A percentile compares a stretch with the other conserved stretches of the same genome.
Conservation (phyloP, 2,329 filamentous ascomycete species). For the Hypoxylon sp. region DNA sequence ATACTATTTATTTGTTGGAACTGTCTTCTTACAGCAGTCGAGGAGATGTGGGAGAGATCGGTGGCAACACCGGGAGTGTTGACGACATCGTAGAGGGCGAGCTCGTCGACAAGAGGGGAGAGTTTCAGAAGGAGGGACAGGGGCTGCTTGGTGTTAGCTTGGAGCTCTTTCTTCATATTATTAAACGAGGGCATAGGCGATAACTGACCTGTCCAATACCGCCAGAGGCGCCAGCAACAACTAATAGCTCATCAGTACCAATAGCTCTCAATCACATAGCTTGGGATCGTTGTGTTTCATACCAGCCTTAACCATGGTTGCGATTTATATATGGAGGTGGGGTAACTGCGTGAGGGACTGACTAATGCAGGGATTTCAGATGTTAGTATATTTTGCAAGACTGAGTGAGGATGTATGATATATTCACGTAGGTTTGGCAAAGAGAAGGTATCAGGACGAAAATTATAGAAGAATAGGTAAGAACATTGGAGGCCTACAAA, state of each 20-base stretch:
- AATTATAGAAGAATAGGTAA: conserved; percentile 17
- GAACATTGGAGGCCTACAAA: conserved; percentile 25
- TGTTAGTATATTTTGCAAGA: conserved; percentile 16
- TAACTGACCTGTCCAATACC: conserved; percentile 93
- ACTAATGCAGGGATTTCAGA: conserved; percentile 24
- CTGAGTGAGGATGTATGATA: conserved; percentile 2
- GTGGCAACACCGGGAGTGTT: conserved; percentile 97
- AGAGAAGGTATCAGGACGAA: conserved; percentile 9
- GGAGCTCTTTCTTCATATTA: conserved; percentile 21
- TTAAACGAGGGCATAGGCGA: conserved; percentile 17
- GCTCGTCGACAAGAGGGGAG: conserved; percentile 88
- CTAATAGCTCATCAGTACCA: conserved; percentile 55
- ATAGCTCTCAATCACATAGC: neutral
- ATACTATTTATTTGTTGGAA: conserved; percentile 2
- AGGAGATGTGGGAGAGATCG: conserved; percentile 97
- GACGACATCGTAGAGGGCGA: conserved; percentile 98
- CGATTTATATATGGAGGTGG: conserved; percentile 49
- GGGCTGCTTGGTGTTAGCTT: conserved; percentile 71
- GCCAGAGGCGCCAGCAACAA: conserved; percentile 95
- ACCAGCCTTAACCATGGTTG: conserved; percentile 74
- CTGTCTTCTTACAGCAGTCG: conserved; percentile 74
- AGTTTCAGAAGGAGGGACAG: conserved; percentile 97
- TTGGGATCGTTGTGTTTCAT: conserved; percentile 46
- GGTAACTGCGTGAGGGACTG: conserved; percentile 40
- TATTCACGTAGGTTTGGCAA: conserved; percentile 6